Conservation (phyloP, 192 early-diverging fungal genomes). For the Mortierella alpina region DNA sequence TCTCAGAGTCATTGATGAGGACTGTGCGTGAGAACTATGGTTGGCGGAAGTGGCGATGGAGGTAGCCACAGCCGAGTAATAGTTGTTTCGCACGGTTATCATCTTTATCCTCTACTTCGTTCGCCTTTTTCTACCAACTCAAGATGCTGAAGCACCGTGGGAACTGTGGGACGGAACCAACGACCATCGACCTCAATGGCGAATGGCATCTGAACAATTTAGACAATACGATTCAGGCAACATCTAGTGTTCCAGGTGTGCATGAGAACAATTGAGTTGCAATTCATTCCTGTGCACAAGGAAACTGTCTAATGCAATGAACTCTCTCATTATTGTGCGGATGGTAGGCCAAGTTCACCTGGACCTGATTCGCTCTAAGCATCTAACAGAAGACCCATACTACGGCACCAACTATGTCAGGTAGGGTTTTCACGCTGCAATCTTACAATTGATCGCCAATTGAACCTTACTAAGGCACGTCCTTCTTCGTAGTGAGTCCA, state of each 20-base stretch:
- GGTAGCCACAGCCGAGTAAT: no score
- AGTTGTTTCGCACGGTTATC: not conserved
- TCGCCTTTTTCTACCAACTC: not conserved
- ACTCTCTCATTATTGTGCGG: not conserved
- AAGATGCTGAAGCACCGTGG: no score
- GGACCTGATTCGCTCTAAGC: conserved; percentile 27
- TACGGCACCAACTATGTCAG: conserved; percentile 47
- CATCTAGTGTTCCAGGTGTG: conserved; percentile 28
- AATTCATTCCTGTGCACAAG: not conserved
- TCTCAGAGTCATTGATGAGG: not conserved
- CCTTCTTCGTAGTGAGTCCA: conserved; percentile 10
- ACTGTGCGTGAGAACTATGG: not conserved
- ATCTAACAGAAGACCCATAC: conserved; percentile 25
- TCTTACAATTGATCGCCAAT: not conserved
- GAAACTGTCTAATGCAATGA: not conserved
- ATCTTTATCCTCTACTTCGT: not conserved
- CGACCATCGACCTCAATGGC: conserved; percentile 16
- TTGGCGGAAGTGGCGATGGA: not conserved
- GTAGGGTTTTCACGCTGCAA: not conserved
- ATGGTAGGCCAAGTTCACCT: conserved; percentile 37
- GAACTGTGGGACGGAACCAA: not conserved
- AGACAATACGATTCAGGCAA: conserved; percentile 10
- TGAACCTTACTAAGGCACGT: not conserved
- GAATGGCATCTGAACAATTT: conserved; percentile 21
- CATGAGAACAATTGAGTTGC: no score